Evolutionary conservation across 2,329 filamentous ascomycete species (phyloP), one percentile per base, ranked within the genome.

Genomic region (Parastagonospora avenae): DNA sequence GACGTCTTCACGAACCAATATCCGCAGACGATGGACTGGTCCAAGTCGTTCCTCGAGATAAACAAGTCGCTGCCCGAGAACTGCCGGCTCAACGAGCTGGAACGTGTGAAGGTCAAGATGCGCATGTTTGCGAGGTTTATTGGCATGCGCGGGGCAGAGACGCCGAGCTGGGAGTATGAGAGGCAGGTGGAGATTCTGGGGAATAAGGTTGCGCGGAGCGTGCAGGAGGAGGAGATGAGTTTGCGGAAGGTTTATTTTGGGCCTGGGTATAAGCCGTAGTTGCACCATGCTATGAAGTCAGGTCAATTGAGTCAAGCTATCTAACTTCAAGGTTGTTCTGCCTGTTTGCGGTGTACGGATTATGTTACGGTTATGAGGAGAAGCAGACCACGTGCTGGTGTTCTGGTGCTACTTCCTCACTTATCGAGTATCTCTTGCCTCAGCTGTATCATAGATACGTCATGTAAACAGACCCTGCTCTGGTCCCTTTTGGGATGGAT

Each of bases 101-200:
- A 78, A 48, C 54, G 77, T 36, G 58, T 79, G 8, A 64, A 70
- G 42, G 74, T 79, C 50, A 92, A 92, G 79, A 80, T 88, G 55
- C 78, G 88, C 55, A 85, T 86, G 74, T 84, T 91, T 67, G 89
- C 88, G 39, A 79, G 83, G 60, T 92, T 92, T 60, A 90, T 91
- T 67, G 89, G 89, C 10, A 76, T 92, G 49, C 76, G 84, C 43
- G 88, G 86, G 2, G 83, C 82, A 62, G 81, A 85, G 57, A 82
- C 79, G 29, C 82, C 82, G 15, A 58, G 69, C 4, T 75, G 76
- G 71, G 77, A 80, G 65, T 75, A 76, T 55, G 73, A 75, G 38
- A 64, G 75, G 10, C 70, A 75, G 55, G 66, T 77, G 11, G 67
- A 74, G 53, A 62, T 69, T 40, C 31, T 73, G 42, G 48, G 48